Evolutionary conservation across 495 filamentous ascomycete species (phyloP).

Genomic region (Parathielavia appendiculata): DNA sequence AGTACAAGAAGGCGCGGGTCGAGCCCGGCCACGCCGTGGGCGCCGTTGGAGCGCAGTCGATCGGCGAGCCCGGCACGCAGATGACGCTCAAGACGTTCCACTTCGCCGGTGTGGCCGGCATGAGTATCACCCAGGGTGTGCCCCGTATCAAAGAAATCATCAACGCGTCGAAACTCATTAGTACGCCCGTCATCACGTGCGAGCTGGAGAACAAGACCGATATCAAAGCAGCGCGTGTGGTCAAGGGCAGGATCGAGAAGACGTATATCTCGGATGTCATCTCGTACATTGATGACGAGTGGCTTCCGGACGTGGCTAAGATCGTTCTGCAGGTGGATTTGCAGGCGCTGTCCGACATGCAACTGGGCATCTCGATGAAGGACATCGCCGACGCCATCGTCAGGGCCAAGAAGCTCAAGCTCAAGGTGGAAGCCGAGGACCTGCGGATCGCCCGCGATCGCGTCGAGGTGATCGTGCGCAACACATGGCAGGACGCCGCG

Average conservation of each 20-base stretch:
- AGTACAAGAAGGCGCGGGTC: slow-evolving; percentile 83
- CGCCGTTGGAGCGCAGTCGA: slow-evolving; percentile 93
- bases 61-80: slow-evolving; percentile 96
- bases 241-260: slow-evolving; percentile 89
- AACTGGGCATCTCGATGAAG: slow-evolving; percentile 63
- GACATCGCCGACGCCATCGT: slow-evolving; percentile 71
- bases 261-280: slow-evolving; percentile 72
- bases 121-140: slow-evolving; percentile 98
- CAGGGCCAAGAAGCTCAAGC: slow-evolving; percentile 73
- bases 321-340: slow-evolving; percentile 72
- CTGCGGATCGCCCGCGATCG: slow-evolving; percentile 32
- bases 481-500: slow-evolving; percentile 42
- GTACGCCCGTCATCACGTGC: slow-evolving; percentile 88
- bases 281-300: slow-evolving; percentile 72
- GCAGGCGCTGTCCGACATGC: slow-evolving; percentile 67
- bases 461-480: slow-evolving; percentile 54
- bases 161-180: slow-evolving; percentile 89
- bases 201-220: slow-evolving; percentile 64
- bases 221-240: slow-evolving; percentile 72
- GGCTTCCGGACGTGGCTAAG: slow-evolving; percentile 66
- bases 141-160: slow-evolving; percentile 99
- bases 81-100: slow-evolving; percentile 99
- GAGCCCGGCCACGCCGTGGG: slow-evolving; percentile 97
- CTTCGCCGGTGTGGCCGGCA: slow-evolving; percentile 98
- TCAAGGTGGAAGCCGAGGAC: slow-evolving; percentile 47